Evolutionary conservation across 169 alveolate genomes (phyloP).

Genomic region (Plasmodium coatneyi): DNA sequence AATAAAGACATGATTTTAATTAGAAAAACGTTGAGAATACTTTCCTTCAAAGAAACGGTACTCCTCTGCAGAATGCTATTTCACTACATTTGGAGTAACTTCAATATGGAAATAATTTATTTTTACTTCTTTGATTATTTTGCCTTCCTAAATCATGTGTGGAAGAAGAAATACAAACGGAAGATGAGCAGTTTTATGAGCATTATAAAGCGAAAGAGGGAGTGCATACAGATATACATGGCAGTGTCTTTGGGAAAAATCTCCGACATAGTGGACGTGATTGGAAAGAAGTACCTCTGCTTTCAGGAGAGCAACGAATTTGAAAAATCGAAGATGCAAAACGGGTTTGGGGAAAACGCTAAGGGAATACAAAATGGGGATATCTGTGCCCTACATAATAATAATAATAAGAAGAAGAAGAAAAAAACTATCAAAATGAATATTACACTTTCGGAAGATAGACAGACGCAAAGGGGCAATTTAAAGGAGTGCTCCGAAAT

Average conservation of each 20-base stretch:
- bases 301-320: background rate
- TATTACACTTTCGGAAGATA: background rate
- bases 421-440: background rate
- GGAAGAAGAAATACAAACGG: constrained; percentile 25
- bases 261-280: constrained; percentile 24
- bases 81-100: constrained; percentile 55
- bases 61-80: constrained; percentile 41
- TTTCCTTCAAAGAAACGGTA: constrained; percentile 23
- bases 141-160: constrained; percentile 44
- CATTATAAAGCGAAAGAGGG: constrained; percentile 16
- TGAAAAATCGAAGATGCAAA: background rate
- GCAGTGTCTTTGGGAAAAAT: background rate
- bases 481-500: background rate
- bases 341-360: background rate
- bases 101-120: constrained; percentile 38
- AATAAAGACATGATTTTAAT: constrained; percentile 32
- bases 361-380: background rate
- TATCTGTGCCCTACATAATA: background rate
- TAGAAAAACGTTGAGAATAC: constrained; percentile 28
- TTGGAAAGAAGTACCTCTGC: constrained; percentile 35
- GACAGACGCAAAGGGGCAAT: background rate
- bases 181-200: background rate
- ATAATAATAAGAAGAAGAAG: background rate
- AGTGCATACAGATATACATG: constrained; percentile 29
- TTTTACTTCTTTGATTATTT: constrained; percentile 53